Evolutionary conservation across 805 yeast genomes (phyloP), one percentile per base, ranked within the genome.

Genomic region (Kazachstania kunashirensis): DNA sequence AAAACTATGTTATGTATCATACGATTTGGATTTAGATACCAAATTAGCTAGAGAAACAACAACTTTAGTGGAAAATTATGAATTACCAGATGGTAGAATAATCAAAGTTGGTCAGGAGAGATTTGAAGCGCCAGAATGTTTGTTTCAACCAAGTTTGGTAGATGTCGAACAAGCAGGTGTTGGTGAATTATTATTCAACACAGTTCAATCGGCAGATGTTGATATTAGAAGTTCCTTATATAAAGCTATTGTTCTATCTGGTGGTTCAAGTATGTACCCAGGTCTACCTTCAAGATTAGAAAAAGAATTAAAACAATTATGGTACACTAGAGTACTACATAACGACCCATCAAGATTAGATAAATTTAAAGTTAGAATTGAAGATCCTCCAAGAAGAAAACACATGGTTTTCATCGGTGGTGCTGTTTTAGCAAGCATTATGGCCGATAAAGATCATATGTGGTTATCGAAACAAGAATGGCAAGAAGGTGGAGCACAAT

Each of bases 321-420:
- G 97, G 97, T 78, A 83, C 48, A 79, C 94, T 2, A 75, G 77
- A 54, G 95, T 92, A 14, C 73, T 92, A 42, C 76, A 80, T 46
- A 86, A 86, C 35, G 95, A 92, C 62, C 78, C 96, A 19, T 55
- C 85, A 13, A 73, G 97, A 55, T 70, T 92, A 47, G 83, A 75
- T 43, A 88, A 88, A 63, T 89, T 92, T 65, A 92, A 92, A 63
- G 96, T 92, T 28, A 77, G 89, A 63, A 92, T 92, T 52, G 97
- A 92, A 62, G 97, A 92, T 61, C 97, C 98, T 29, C 98, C 98
- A 48, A 77, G 97, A 69, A 85, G 98, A 70, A 82, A 88, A 60
- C 96, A 92, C 62, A 89, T 92, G 96, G 98, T 92, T 24, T 92
- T 92, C 63, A 79, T 89, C 48, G 98, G 98, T 50, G 98, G 98